Base-by-base conservation (phyloP, 805 yeast species). In the Starmerella vaccinii region DNA sequence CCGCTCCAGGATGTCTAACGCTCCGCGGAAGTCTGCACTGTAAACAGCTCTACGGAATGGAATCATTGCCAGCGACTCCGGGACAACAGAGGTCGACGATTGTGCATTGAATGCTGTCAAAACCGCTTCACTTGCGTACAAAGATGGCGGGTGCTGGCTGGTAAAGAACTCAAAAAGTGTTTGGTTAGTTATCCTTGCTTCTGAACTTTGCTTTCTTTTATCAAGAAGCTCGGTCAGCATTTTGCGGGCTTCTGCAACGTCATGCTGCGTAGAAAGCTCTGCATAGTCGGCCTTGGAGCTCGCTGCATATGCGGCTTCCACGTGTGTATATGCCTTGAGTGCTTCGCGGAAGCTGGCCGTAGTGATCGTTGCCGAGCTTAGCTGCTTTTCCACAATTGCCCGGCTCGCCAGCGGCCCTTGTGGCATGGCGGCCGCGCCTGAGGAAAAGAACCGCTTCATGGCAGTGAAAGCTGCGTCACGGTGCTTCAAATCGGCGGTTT, bases 1-100 rank as follows among this genome's bases (percentile, higher is more conserved):
- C 43, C 72, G 60, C 54, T 81, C 84, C 21, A 84, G 70, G 40
- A 82, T 63, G 43, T 71, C 70, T 35, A 82, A 63, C 0, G 88
- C 85, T 38, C 70, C 68, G 24, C 71, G 69, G 52, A 80, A 70
- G 45, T 81, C 78, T 1, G 78, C 82, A 54, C 76, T 71, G 65
- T 71, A 80, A 2, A 82, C 62, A n/a, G 79, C 70, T 38, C 72
- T 63, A 18, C 89, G 63, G 53, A 83, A 76, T 3, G 88, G 84
- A n/a, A 82, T 73, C 68, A 80, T 69, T 3, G 82, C 78, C 27
- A 51, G 34, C 9, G 43, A 33, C 30, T 50, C 57, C 47, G 54
- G 60, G 16, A 49, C 42, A 15, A 52, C 52, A 3, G 47, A 47
- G 10, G 38, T 43, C 13, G 52, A 49, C 5, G 54, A 51, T 39